Conservation (phyloP, 139 green algal genomes). For the Haematococcus lacustris region DNA sequence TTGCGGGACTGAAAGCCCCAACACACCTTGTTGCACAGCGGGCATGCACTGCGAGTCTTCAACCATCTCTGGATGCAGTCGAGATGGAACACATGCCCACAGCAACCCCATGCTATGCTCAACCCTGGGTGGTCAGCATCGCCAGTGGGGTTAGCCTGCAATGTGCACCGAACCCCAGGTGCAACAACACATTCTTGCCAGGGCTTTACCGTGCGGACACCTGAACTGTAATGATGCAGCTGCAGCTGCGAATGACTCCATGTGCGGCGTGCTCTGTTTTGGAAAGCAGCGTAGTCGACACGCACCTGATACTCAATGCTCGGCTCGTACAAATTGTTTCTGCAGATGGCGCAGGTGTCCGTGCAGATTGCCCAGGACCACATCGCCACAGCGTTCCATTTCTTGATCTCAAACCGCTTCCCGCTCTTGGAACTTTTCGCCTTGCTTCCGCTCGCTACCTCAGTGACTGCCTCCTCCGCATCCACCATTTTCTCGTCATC, state of each 20-base stretch:
- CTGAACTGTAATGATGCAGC: neutral
- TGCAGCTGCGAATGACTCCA: neutral
- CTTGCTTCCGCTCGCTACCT: conserved; percentile 18
- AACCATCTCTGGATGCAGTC: conserved; percentile 97
- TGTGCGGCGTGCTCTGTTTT: neutral
- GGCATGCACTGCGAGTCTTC: conserved; percentile 89
- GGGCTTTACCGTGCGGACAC: neutral
- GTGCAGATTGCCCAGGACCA: conserved; percentile 96
- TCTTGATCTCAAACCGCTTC: conserved; percentile 94
- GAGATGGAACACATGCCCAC: conserved; percentile 96
- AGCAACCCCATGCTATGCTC: conserved; percentile 88
- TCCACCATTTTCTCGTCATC: conserved; percentile 31
- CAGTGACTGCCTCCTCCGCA: conserved; percentile 3
- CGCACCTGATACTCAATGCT: conserved; percentile 90
- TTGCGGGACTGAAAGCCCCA: neutral
- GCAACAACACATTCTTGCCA: neutral
- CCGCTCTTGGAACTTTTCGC: conserved; percentile 14
- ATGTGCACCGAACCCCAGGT: neutral
- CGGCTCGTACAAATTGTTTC: conserved; percentile 97
- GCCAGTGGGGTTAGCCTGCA: conserved; percentile 87
- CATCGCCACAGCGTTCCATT: conserved; percentile 96
- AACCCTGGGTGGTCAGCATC: conserved; percentile 85
- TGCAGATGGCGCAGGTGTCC: conserved; percentile 94
- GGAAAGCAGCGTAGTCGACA: neutral
- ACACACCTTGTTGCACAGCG: conserved; percentile 83